A percentile compares a stretch with the other conserved stretches of the same genome.
Evolutionary conservation across 164 flowering plant genomes (phyloP).

Genomic region (Sedum album): DNA sequence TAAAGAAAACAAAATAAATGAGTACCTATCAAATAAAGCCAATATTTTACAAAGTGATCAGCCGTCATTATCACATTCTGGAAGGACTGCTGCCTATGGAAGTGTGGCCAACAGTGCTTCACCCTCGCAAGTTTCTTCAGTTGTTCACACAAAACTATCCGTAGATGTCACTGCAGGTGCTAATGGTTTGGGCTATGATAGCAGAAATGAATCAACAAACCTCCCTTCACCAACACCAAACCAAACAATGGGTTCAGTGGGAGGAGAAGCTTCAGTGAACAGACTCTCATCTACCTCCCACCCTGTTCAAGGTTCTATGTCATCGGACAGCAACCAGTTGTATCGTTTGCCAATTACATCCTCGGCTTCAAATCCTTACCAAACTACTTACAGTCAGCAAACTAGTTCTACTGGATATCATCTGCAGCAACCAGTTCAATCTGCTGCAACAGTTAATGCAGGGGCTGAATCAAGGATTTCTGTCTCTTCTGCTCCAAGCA

Average conservation of each 20-base stretch:
- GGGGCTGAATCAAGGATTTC: constrained; percentile 8
- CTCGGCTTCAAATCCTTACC: constrained; percentile 13
- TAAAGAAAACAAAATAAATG: constrained; percentile 23
- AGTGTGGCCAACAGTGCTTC: constrained; percentile 9
- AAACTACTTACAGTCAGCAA: constrained; percentile 8
- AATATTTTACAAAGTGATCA: constrained; percentile 20
- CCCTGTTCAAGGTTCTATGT: constrained; percentile 12
- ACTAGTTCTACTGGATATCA: constrained; percentile 6
- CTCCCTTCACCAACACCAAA: constrained; percentile 67
- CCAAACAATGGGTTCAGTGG: constrained; percentile 16
- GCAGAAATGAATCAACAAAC: constrained; percentile 21
- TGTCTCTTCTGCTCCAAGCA: not conserved
- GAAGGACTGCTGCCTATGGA: constrained; percentile 19
- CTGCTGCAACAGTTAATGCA: not conserved
- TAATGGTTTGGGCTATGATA: constrained; percentile 22
- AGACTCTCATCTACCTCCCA: constrained; percentile 17
- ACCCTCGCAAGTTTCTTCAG: not conserved
- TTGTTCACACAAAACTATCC: constrained; percentile 16
- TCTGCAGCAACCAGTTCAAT: constrained; percentile 4
- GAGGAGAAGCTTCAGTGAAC: constrained; percentile 24
- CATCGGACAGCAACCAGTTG: constrained; percentile 13
- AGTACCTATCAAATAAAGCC: constrained; percentile 18
- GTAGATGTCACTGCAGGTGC: constrained; percentile 25
- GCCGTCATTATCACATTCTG: constrained; percentile 20
- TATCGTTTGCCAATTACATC: constrained; percentile 10